Conservation (phyloP, 1,284 basidiomycete genomes). For the Afroboletus lepidellus region DNA sequence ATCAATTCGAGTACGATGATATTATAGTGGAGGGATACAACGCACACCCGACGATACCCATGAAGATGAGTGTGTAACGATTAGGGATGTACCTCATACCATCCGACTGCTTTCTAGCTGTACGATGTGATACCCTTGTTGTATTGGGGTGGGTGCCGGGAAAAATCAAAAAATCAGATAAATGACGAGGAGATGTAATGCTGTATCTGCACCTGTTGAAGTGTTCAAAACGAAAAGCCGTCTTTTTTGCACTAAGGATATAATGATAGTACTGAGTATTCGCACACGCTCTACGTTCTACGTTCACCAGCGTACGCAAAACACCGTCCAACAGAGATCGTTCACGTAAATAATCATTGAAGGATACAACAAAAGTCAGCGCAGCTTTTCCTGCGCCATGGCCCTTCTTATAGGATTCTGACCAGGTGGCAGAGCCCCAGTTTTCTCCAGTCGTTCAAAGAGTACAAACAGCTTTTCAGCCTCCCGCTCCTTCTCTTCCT, state of each 20-base stretch:
- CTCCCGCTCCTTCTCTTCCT: conserved; percentile 90
- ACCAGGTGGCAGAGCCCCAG: conserved; percentile 57
- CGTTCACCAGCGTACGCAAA: neutral
- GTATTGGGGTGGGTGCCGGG: too few species aligned
- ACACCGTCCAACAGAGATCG: neutral
- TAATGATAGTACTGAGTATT: too few species aligned
- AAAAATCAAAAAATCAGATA: too few species aligned
- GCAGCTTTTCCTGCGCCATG: conserved; percentile 49
- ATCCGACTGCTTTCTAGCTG: neutral
- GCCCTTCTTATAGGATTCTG: conserved; percentile 76
- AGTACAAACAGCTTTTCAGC: conserved; percentile 87
- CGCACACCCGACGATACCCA: conserved; percentile 83
- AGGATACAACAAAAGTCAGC: conserved; percentile 2
- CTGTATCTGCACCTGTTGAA: too few species aligned
- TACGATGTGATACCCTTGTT: too few species aligned
- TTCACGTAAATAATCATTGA: neutral
- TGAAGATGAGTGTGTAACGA: conserved; percentile 94
- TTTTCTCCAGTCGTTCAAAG: conserved; percentile 83
- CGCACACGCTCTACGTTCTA: neutral
- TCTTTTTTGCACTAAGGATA: too few species aligned
- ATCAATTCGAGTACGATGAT: conserved; percentile 81
- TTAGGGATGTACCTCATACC: conserved; percentile 1
- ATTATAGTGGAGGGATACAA: conserved; percentile 87
- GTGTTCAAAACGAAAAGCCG: too few species aligned
- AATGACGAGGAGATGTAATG: too few species aligned